phyloP scores from a whole-genome alignment of 164 flowering plant genomes.

The Macadamia tetraphylla region DNA sequence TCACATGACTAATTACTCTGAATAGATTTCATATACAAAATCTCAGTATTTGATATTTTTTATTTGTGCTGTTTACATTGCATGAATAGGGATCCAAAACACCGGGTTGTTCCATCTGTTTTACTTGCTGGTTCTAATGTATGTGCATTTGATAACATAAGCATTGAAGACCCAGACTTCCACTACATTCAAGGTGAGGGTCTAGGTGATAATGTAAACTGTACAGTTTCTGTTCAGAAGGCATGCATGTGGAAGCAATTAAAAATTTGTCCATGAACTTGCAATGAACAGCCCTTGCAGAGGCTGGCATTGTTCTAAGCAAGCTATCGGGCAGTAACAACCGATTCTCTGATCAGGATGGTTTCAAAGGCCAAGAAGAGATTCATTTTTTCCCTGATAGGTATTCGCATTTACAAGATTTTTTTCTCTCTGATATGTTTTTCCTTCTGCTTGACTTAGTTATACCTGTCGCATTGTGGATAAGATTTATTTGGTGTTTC shows the following conservation, averaged over 20 bases:
- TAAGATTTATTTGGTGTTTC: conserved; percentile 12
- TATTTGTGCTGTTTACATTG: conserved; percentile 8
- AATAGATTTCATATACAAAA: neutral
- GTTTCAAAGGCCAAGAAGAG: conserved; percentile 16
- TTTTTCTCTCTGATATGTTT: neutral
- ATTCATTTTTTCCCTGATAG: conserved; percentile 65
- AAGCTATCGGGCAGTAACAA: conserved; percentile 40
- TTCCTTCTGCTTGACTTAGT: neutral
- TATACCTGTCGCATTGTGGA: neutral
- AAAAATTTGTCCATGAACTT: conserved; percentile 12
- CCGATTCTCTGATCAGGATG: conserved; percentile 16
- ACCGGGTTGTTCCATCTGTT: conserved; percentile 39
- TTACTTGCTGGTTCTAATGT: conserved; percentile 40
- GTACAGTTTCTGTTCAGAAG: neutral
- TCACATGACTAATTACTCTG: neutral
- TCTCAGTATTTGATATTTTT: conserved; percentile 6
- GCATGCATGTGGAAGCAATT: neutral
- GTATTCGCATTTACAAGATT: conserved; percentile 23
- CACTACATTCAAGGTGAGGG: conserved; percentile 61
- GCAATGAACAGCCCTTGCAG: conserved; percentile 60
- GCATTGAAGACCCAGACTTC: conserved; percentile 63
- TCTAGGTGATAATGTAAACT: neutral
- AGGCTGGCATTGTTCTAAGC: conserved; percentile 78
- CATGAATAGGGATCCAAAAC: conserved; percentile 48
- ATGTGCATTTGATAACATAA: conserved; percentile 72